A percentile compares a stretch with the other conserved stretches of the same genome.
These are phyloP conservation scores for Clitopilus passeckerianus DNA, from an alignment of 768 basidiomycete species.

Conservation along the genomic window DNA sequence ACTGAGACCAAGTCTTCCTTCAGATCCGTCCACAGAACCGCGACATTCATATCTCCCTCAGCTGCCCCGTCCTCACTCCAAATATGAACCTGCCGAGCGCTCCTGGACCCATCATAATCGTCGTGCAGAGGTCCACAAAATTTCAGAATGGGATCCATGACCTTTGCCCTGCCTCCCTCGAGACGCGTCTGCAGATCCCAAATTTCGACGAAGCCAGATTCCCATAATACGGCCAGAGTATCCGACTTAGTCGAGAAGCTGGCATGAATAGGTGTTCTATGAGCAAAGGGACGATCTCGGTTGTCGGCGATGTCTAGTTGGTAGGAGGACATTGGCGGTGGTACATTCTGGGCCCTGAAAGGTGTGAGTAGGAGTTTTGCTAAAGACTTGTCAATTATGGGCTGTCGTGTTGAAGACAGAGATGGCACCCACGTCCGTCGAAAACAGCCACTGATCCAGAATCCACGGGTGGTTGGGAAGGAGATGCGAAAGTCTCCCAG, in stretches of 20 bases:
- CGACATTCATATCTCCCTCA: constrained; percentile 10
- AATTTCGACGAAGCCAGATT: constrained; percentile 60
- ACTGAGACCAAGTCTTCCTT: constrained; percentile 27
- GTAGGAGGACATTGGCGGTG: constrained; percentile 94
- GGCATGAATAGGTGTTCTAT: constrained; percentile 51
- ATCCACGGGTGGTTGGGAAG: constrained; percentile 56
- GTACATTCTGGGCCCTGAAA: constrained; percentile 90
- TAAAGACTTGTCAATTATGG: constrained; percentile 22
- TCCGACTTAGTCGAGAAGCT: constrained; percentile 58
- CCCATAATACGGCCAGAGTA: constrained; percentile 63
- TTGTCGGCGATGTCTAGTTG: constrained; percentile 26
- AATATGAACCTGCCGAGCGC: constrained; percentile 27
- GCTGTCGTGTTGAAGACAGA: background rate
- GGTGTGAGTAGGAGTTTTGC: constrained; percentile 81
- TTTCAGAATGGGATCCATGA: constrained; percentile 45
- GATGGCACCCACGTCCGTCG: constrained; percentile 67
- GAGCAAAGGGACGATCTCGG: constrained; percentile 9
- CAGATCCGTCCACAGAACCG: constrained; percentile 33
- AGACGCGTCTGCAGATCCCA: constrained; percentile 68
- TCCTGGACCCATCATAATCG: constrained; percentile 5
- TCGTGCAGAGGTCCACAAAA: constrained; percentile 15
- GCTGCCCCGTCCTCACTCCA: background rate
- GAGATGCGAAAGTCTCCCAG: constrained; percentile 76
- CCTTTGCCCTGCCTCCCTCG: constrained; percentile 48
- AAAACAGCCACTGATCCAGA: constrained; percentile 86